Base-by-base conservation (phyloP, 768 basidiomycete species). In the Collybia nuda region DNA sequence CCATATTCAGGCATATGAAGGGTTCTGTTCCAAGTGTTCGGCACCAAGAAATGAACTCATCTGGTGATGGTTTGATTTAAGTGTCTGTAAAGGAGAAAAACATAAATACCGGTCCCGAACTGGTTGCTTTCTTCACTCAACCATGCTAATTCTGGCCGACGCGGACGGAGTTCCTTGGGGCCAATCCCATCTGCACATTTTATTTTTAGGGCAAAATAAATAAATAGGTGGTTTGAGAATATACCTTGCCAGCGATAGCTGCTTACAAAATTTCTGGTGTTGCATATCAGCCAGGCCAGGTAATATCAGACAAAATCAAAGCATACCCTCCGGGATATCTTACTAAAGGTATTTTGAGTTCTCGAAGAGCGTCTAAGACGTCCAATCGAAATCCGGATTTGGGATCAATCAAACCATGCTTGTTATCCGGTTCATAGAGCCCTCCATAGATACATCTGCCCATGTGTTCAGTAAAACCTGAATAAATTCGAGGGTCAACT, bases 391-490 rank as follows among this genome's bases (percentile, higher is more conserved):
- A 79, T 2, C 79, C 79, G 14, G 72, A 69, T 21, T 70, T 61
- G 18, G 67, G 62, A 54, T 71, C 76, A 37, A 66, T 62, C 48
- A 70, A 64, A 21, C 68, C 66, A 47, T 68, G 56, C 36, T 60
- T 47, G 53, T 76, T 67, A 41, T 59, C 62, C 17, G 73, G 71
- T 57, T 71, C 67, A 62, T 71, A 74, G 29, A 80, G 61, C 4
- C 78, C 79, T 22, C 76, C 76, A 49, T 81, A 79, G 51, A 81
- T 80, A 62, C 79, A 80, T 40, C 77, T 62, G 0, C 78, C 83
- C 64, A 84, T 75, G 54, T 84, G 81, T 59, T 84, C 83, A 7
- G 82, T 77, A 64, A 84, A 85, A 2, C 82, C 82, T 22, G 79
- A 79, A 61, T 80, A 84, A 57, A 83, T 77, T 17, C 74, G 71